Evolutionary conservation across 345 rosid species (phyloP), one percentile per base, ranked within the genome.

Genomic region (Eucalyptus paniculata): DNA sequence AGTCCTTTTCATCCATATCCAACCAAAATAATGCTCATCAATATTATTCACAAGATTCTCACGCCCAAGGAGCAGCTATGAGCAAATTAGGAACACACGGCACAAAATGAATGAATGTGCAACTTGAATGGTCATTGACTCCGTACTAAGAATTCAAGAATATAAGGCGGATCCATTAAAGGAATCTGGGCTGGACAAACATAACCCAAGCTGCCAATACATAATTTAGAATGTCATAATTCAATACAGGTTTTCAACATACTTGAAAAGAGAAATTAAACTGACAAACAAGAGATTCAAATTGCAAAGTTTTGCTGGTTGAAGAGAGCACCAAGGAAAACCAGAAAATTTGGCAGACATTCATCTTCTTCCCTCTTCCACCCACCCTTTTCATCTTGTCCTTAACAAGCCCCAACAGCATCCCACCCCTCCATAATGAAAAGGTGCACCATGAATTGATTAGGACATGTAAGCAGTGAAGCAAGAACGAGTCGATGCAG

Each of bases 401-500:
- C 26, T 72, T 40, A 72, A 37, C 82, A 72, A 72, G 13, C 82
- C 44, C 82, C 45, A 5, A 3, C 82, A 9, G 82, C 82, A 72
- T 13, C 44, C 44, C 45, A 72, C 45, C 11, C 82, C 81, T 34
- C 45, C 13, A 72, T 18, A 72, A 72, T 37, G 82, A 5, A 69
- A 34, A 34, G 24, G 82, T 10, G 24, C 10, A 34, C 82, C 26
- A 34, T 34, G 82, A 72, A 72, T 37, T 72, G 44, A 72, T 72
- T 5, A 72, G 44, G 44, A 72, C 82, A 72, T 86, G 53, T 2
- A 50, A 50, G 53, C 1, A 3, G 53, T 50, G 53, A 50, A 50
- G 53, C 53, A 50, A 50, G 53, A 50, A 94, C 87, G 37, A 95
- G 95, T 54, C 96, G 97, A 95, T 42, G 95, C 95, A 34, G 90